Percentiles rank a stretch among this genome's conserved stretches.
phyloP scores from a whole-genome alignment of 2,329 filamentous ascomycete species.

The Emydomyces testavorans region DNA sequence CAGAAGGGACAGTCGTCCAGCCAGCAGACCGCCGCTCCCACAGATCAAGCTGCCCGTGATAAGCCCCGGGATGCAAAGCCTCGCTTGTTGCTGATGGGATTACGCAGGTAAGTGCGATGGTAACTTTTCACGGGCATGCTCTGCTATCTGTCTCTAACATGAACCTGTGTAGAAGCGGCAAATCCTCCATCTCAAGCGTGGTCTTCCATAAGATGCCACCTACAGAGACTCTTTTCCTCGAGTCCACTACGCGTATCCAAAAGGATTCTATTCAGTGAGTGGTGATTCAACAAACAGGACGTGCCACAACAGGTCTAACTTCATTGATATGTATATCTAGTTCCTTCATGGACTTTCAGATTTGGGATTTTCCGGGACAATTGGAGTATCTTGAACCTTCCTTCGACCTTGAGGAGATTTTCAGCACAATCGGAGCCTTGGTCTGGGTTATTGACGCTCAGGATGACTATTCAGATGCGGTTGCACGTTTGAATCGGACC shows the following conservation, averaged over 20 bases:
- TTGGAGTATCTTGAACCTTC: constrained; percentile 82
- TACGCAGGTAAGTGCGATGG: constrained; percentile 59
- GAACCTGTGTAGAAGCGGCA: constrained; percentile 63
- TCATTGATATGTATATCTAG: constrained; percentile 38
- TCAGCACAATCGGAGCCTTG: constrained; percentile 82
- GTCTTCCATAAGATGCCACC: constrained; percentile 98
- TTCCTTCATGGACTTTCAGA: constrained; percentile 98
- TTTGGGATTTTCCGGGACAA: constrained; percentile 95
- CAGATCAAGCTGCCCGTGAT: constrained; percentile 21
- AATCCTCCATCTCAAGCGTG: constrained; percentile 95
- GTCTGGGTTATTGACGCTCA: constrained; percentile 99
- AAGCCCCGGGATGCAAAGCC: constrained; percentile 58
- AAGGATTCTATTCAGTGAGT: constrained; percentile 90
- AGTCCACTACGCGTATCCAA: constrained; percentile 87
- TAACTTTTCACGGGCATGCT: background rate
- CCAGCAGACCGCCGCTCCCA: constrained; percentile 20
- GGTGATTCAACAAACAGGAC: background rate
- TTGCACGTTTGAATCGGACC: constrained; percentile 73
- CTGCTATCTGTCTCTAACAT: background rate
- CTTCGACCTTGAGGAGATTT: constrained; percentile 87
- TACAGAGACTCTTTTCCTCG: constrained; percentile 88
- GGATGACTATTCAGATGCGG: constrained; percentile 90
- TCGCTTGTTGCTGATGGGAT: constrained; percentile 83
- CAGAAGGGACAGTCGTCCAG: constrained; percentile 18
- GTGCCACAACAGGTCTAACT: constrained; percentile 6